Evolutionary conservation across 2,329 filamentous ascomycete genomes (phyloP).

Genomic region (Cryphonectria carpinicola): DNA sequence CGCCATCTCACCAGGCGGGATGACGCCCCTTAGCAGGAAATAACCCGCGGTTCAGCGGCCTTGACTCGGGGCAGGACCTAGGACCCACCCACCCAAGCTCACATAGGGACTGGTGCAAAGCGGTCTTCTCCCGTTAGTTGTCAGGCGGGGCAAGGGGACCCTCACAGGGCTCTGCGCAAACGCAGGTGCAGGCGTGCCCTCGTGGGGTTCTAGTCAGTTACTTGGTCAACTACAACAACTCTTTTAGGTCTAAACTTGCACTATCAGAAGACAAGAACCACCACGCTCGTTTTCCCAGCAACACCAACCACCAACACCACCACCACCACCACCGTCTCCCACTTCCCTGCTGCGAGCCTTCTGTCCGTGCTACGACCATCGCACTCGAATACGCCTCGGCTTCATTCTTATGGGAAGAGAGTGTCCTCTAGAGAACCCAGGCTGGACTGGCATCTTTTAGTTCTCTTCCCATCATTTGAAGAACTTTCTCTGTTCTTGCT

Average conservation of each 20-base stretch:
- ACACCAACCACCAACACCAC: not conserved
- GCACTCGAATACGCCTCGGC: not conserved
- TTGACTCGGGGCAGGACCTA: not conserved
- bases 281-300: not conserved
- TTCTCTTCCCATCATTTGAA: not conserved
- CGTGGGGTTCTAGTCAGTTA: not conserved
- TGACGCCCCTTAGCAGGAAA: not conserved
- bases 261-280: not conserved
- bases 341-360: not conserved
- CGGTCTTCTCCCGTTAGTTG: not conserved
- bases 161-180: not conserved
- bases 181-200: not conserved
- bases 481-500: not conserved
- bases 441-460: not conserved
- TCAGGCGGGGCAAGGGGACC: not conserved
- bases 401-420: not conserved
- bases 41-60: not conserved
- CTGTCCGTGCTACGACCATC: not conserved
- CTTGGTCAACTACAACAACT: not conserved
- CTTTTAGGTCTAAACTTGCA: not conserved
- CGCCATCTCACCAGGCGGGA: slow-evolving; percentile 2
- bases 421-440: not conserved
- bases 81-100: not conserved
- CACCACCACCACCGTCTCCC: not conserved
- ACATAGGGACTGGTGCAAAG: not conserved